A percentile compares a stretch with the other conserved stretches of the same genome.
Conservation (phyloP, 139 green algal genomes). For the Chlorella sp. region DNA sequence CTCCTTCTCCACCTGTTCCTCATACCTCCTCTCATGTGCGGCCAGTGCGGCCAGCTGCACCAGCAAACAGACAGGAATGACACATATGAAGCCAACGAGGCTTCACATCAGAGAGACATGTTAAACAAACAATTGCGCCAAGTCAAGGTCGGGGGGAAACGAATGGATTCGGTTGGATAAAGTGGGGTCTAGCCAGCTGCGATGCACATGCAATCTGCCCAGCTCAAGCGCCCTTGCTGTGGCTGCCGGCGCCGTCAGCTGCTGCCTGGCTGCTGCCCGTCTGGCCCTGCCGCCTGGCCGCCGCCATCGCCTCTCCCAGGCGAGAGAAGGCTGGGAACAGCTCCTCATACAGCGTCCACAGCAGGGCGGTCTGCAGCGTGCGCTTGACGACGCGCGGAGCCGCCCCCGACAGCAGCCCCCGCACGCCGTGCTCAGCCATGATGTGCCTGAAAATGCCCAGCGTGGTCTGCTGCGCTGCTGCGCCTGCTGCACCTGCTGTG, state of each 20-base stretch:
- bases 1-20: too few species aligned
- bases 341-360: conserved; percentile 73
- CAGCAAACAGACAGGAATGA: too few species aligned
- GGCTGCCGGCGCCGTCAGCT: background rate
- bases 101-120: too few species aligned
- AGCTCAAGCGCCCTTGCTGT: background rate
- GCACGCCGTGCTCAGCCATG: conserved; percentile 17
- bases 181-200: background rate
- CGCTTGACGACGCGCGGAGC: conserved; percentile 81
- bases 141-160: background rate
- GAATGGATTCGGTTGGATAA: background rate
- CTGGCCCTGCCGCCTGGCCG: too few species aligned
- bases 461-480: conserved; percentile 3
- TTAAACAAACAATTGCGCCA: background rate
- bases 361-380: conserved; percentile 85
- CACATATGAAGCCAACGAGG: too few species aligned
- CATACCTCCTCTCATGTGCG: too few species aligned
- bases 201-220: background rate
- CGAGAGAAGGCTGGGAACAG: background rate
- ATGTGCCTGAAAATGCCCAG: conserved; percentile 29
- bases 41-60: too few species aligned
- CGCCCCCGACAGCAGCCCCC: conserved; percentile 52
- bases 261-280: background rate
- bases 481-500: background rate
- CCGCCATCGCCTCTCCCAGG: background rate